Evolutionary conservation across 805 yeast genomes (phyloP), one percentile per base, ranked within the genome.

Genomic region (Scheffersomyces lignosus): DNA sequence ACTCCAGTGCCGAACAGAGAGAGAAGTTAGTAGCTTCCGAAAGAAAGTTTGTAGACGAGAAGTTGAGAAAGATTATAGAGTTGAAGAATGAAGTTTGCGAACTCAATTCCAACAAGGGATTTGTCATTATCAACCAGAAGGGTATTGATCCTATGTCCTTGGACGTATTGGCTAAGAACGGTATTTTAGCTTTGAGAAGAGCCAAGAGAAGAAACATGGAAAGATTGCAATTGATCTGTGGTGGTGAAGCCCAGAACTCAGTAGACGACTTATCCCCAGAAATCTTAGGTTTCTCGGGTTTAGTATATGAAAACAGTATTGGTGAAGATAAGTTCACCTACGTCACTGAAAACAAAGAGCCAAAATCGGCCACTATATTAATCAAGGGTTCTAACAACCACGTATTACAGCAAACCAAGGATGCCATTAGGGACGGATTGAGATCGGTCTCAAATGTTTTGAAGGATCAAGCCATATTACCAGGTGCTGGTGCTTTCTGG

Each of bases 161-260:
- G 45, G 99, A 93, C 59, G 83, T 91, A 4, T 74, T 93, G 47
- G 98, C 98, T 29, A 88, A 87, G 59, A 84, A 93, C 64, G 86
- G 85, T 51, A 93, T 93, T 49, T 73, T 93, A 51, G 99, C 99
- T 1, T 75, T 93, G 53, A 83, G 99, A 73, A 81, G 99, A 59
- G 99, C 99, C 29, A 93, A 93, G 73, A 82, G 99, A 73, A 84
- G 99, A 71, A 93, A 93, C 66, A 91, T 93, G 99, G 99, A 93
- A 71, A 82, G 99, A 61, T 75, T 93, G 58, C 99, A 93, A 67
- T 75, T 93, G 43, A 88, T 89, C 36, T 87, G 96, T 45, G 99
- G 97, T 20, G 99, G 99, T 52, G 93, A 85, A 59, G 98, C 98
- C 6, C 97, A 91, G 68, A 93, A 93, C 66, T 84, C 96, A 10